phyloP scores from a whole-genome alignment of 2,329 filamentous ascomycete genomes.

The Hypomyces perniciosus region DNA sequence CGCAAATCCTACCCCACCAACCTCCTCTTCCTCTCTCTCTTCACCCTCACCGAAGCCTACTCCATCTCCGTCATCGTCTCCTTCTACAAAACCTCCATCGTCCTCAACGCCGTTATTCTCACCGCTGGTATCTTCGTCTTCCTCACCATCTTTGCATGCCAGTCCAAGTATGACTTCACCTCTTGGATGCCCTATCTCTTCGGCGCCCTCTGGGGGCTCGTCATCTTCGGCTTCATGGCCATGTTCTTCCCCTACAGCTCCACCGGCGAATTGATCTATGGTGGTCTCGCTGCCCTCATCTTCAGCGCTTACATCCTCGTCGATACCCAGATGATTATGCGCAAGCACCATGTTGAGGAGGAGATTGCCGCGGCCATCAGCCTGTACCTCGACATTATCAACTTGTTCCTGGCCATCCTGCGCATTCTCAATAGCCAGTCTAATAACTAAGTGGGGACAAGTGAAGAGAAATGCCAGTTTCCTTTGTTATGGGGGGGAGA shows the following conservation, averaged over 20 bases:
- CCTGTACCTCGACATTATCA: constrained; percentile 93
- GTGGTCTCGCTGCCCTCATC: constrained; percentile 72
- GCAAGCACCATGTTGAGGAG: constrained; percentile 95
- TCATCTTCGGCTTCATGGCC: constrained; percentile 90
- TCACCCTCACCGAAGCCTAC: constrained; percentile 91
- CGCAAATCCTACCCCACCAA: constrained; percentile 93
- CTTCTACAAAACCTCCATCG: constrained; percentile 77
- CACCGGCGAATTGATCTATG: constrained; percentile 80
- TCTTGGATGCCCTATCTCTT: constrained; percentile 95
- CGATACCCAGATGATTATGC: constrained; percentile 91
- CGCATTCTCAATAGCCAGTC: constrained; percentile 93
- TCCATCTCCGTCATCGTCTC: constrained; percentile 87
- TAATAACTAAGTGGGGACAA: constrained; percentile 61
- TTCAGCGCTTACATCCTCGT: constrained; percentile 95
- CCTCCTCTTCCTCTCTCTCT: constrained; percentile 82
- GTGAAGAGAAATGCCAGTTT: too few species aligned
- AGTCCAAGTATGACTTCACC: constrained; percentile 97
- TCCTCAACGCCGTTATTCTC: constrained; percentile 83
- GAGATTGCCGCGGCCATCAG: constrained; percentile 94
- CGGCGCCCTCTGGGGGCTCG: constrained; percentile 79
- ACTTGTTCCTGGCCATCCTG: constrained; percentile 92
- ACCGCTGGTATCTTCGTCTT: constrained; percentile 79
- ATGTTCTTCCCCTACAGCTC: constrained; percentile 81
- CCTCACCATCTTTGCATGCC: constrained; percentile 84
- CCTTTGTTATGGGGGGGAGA: too few species aligned